Base-by-base conservation (phyloP, 2,329 filamentous ascomycete genomes). In the Chaetothyriales sp. region DNA sequence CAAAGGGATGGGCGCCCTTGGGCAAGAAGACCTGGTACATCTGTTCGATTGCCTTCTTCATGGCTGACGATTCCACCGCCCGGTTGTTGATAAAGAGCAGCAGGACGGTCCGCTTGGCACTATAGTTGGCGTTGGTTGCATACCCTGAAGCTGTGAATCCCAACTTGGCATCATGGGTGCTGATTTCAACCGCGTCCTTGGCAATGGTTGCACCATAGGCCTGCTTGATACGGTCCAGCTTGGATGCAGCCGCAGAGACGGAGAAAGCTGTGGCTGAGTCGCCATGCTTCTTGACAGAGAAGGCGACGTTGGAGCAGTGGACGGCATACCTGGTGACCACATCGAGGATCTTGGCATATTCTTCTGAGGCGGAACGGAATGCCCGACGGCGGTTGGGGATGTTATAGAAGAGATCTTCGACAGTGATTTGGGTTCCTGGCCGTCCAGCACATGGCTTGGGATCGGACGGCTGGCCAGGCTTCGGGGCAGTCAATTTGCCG, bases 341-440 rank as follows among this genome's bases (percentile, higher is more conserved):
- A 64, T 98, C 92, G 22, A 96, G 81, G 51, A 98, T 95, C 69
- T 96, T 98, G 62, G 93, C 88, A 70, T 93, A 96, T 65, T 98
- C 93, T 63, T 98, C 92, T 39, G 88, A 86, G 18, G 85, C 72
- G 12, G 90, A 96, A 43, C 92, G 80, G 62, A 98, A 98, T 9
- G 93, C 92, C 57, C 81, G 80, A 36, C 89, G 80, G 20, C 92
- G 79, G 7, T 84, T 94, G 0, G 88, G 89, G 1, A 96, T 80
- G 61, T 95, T 98, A 73, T 95, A 98, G 66, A 98, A 98, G 9
- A 98, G 70, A 65, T 98, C 92, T 63, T 98, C 90, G 15, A 98
- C 89, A 0, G 86, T 89, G 61, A 98, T 95, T 62, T 95, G 89
- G 2, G 92, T 98, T 6, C 92, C 92, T 55, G 80, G 83, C 15